A percentile compares a stretch with the other conserved stretches of the same genome.
phyloP scores from a whole-genome alignment of 352 stramenopile genomes.

The Globisporangium camurandrum region DNA sequence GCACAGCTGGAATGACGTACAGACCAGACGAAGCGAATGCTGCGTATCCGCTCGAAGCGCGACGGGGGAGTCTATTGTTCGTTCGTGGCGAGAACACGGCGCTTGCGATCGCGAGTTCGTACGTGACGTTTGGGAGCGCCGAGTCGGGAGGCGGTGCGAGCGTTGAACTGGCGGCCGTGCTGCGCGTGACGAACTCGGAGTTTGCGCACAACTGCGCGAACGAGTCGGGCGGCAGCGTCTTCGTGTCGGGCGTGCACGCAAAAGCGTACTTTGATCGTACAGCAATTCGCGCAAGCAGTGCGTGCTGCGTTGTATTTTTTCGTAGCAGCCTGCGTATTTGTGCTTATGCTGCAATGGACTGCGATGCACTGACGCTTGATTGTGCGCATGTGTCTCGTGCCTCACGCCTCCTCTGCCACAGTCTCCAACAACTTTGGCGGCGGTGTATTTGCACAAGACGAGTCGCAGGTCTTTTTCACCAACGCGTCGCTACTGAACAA shows the following conservation, averaged over 20 bases:
- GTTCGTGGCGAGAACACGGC: constrained; percentile 14
- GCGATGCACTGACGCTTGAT: neutral
- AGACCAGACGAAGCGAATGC: constrained; percentile 5
- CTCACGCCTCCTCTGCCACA: constrained; percentile 2
- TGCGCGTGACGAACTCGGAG: constrained; percentile 16
- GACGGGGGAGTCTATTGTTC: constrained; percentile 30
- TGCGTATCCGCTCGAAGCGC: constrained; percentile 4
- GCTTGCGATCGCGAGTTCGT: constrained; percentile 15
- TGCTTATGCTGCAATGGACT: too few species aligned
- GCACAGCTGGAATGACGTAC: constrained; percentile 16
- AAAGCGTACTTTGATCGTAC: constrained; percentile 20
- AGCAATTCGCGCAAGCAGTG: constrained; percentile 31
- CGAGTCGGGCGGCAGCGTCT: constrained; percentile 43
- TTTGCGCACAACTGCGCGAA: constrained; percentile 32
- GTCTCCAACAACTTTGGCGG: constrained; percentile 42
- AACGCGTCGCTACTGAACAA: constrained; percentile 32
- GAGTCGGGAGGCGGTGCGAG: constrained; percentile 40
- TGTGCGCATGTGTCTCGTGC: neutral
- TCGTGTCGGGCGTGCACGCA: constrained; percentile 17
- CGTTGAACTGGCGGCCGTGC: constrained; percentile 16
- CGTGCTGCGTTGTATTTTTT: neutral
- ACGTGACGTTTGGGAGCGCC: constrained; percentile 28
- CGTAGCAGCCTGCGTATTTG: neutral
- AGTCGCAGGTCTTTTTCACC: constrained; percentile 12
- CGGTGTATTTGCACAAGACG: constrained; percentile 38